phyloP scores from a whole-genome alignment of 805 yeast species.

The Torulaspora microellipsoides region DNA sequence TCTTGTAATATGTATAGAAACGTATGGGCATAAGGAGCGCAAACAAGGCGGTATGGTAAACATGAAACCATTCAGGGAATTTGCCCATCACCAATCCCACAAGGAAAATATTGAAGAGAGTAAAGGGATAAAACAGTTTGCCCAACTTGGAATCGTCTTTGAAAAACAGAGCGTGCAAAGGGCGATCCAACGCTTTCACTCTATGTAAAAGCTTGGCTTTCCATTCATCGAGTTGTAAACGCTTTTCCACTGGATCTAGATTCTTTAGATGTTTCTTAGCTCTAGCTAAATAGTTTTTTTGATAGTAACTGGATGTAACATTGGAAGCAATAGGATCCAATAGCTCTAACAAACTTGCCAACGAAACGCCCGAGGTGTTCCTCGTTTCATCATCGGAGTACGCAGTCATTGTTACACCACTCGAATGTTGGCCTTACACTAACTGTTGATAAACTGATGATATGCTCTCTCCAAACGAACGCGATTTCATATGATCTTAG shows the following conservation, averaged over 20 bases:
- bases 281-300: constrained; percentile 11
- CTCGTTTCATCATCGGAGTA: constrained; percentile 7
- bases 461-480: no score
- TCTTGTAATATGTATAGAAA: constrained; percentile 73
- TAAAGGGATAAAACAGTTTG: constrained; percentile 73
- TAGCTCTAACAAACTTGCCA: constrained; percentile 24
- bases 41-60: constrained; percentile 62
- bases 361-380: constrained; percentile 12
- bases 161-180: constrained; percentile 32
- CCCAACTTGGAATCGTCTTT: constrained; percentile 53
- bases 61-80: constrained; percentile 71
- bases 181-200: constrained; percentile 26
- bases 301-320: constrained; percentile 15
- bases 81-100: constrained; percentile 75
- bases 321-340: constrained; percentile 31
- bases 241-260: constrained; percentile 12
- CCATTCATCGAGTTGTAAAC: constrained; percentile 23
- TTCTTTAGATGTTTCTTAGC: constrained; percentile 12
- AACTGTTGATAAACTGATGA: no score
- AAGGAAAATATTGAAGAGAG: constrained; percentile 61
- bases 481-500: no score
- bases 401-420: not conserved
- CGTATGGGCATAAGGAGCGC: constrained; percentile 75
- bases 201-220: constrained; percentile 19
- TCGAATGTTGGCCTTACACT: no score